phyloP scores from a whole-genome alignment of 1,284 basidiomycete species.

The Ustilago esculenta region DNA sequence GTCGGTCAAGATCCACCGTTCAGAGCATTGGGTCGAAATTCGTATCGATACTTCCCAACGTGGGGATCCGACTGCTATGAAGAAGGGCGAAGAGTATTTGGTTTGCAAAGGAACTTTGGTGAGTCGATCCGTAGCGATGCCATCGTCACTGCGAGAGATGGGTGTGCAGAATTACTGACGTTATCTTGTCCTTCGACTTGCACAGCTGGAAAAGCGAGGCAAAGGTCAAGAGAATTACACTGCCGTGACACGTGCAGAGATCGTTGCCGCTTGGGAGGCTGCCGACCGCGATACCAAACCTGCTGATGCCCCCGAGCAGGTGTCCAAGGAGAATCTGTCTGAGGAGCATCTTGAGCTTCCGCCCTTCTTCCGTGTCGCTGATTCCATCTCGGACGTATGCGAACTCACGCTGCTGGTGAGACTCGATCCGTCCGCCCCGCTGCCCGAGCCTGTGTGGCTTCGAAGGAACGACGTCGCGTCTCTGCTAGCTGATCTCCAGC shows the following conservation, averaged over 20 bases:
- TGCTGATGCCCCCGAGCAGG: no score
- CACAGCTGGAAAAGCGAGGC: slow-evolving; percentile 45
- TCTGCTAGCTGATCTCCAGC: slow-evolving; percentile 88
- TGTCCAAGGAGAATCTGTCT: background rate
- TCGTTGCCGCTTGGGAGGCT: slow-evolving; percentile 35
- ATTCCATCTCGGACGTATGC: background rate
- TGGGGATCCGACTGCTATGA: slow-evolving; percentile 3
- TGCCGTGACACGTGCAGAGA: slow-evolving; percentile 32
- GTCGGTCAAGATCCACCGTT: slow-evolving; percentile 80
- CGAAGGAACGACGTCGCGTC: slow-evolving; percentile 91
- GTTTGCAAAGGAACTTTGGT: slow-evolving; percentile 74
- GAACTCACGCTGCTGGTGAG: slow-evolving; percentile 29
- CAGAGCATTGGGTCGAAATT: slow-evolving; percentile 86
- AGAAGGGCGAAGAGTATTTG: slow-evolving; percentile 71
- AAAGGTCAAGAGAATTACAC: slow-evolving; percentile 39
- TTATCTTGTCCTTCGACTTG: no score
- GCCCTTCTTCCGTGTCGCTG: slow-evolving; percentile 28
- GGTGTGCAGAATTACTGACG: background rate
- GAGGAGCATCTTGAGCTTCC: slow-evolving; percentile 24
- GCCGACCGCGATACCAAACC: background rate
- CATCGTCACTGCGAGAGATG: no score
- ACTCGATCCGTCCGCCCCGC: slow-evolving; percentile 83
- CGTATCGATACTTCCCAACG: slow-evolving; percentile 67
- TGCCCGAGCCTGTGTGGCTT: slow-evolving; percentile 90
- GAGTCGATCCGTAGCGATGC: no score